Evolutionary conservation across 2,329 filamentous ascomycete species (phyloP), one percentile per base, ranked within the genome.

Genomic region (Nectriaceae sp.): DNA sequence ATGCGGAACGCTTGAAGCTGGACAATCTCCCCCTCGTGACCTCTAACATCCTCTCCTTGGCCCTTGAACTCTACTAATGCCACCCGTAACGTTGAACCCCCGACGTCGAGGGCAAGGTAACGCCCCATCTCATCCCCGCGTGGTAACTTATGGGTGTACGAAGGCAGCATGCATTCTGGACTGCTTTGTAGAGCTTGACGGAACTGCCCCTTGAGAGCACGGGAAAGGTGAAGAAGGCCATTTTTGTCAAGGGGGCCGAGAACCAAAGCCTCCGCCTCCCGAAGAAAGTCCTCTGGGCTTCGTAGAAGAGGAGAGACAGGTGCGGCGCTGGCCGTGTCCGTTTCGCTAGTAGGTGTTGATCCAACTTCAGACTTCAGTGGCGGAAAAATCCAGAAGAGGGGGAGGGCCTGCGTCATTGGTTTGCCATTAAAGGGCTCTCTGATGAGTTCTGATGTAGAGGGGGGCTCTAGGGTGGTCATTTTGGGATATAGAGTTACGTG

Each of bases 81-180:
- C 21, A 88, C 81, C 43, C 84, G 75, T 51, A 88, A 70, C 11
- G 83, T 88, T 31, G 85, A 87, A 2, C 85, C 85, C 29, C 85
- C 85, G n/a, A 88, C 81, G 63, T 88, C 85, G 31, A 87, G 71
- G 19, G 83, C 81, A 44, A 88, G 70, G 62, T 77, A 87, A 44
- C 75, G 77, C 21, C 84, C 84, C 37, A 61, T 65, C 61, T 87
- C 84, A 40, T 71, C 64, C 42, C 84, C 84, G 15, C 69, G 75
- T 2, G 84, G 84, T 5, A 88, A 71, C 55, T 81, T 77, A 57
- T 84, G 78, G 70, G 79, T 86, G 70, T 84, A 87, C 11, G 83
- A 85, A 2, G 83, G 83, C 18, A 87, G 73, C 83, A 86, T 87
- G 63, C 77, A 84, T 51, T 77, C 73, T 51, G 75, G 67, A 60